phyloP scores from a whole-genome alignment of 2,329 filamentous ascomycete genomes.

The Tolypocladium sp. region DNA sequence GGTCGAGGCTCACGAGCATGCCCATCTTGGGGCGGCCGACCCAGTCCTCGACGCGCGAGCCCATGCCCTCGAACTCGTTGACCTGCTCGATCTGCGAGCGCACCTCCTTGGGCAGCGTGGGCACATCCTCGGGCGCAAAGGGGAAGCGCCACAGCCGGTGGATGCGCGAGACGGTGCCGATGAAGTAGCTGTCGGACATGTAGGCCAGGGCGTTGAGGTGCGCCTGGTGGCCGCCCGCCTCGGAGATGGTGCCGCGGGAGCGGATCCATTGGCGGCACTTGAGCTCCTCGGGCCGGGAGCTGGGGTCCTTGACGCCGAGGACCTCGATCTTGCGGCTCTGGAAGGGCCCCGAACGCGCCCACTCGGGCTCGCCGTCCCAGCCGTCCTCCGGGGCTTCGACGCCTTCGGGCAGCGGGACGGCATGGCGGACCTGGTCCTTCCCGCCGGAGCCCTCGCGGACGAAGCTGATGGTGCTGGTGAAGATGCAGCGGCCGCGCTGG shows the following conservation, averaged over 20 bases:
- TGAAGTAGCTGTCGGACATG: conserved; percentile 87
- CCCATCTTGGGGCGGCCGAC: conserved; percentile 50
- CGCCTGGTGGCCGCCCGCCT: conserved; percentile 64
- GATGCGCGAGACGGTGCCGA: conserved; percentile 75
- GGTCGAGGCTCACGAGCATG: conserved; percentile 81
- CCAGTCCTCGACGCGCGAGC: conserved; percentile 34
- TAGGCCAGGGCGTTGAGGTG: conserved; percentile 87
- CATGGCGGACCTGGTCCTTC: conserved; percentile 51
- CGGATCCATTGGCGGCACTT: conserved; percentile 67
- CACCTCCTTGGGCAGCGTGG: conserved; percentile 34
- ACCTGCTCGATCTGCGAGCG: conserved; percentile 25
- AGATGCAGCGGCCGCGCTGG: conserved; percentile 82
- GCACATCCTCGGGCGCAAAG: conserved; percentile 42
- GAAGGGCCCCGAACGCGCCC: conserved; percentile 41
- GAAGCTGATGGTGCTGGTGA: conserved; percentile 91
- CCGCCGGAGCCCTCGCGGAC: conserved; percentile 54
- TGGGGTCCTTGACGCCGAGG: conserved; percentile 22
- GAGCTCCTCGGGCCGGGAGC: conserved; percentile 53
- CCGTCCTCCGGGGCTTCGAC: conserved; percentile 27
- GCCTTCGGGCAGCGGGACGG: conserved; percentile 45
- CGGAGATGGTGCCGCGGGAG: conserved; percentile 64
- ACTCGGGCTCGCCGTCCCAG: conserved; percentile 35
- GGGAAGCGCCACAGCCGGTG: conserved; percentile 73
- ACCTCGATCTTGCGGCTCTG: conserved; percentile 35
- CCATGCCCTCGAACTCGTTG: conserved; percentile 33